A percentile compares a stretch with the other conserved stretches of the same genome.
phyloP scores from a whole-genome alignment of 805 yeast species.

The Groenewaldozyma salmanticensis region DNA sequence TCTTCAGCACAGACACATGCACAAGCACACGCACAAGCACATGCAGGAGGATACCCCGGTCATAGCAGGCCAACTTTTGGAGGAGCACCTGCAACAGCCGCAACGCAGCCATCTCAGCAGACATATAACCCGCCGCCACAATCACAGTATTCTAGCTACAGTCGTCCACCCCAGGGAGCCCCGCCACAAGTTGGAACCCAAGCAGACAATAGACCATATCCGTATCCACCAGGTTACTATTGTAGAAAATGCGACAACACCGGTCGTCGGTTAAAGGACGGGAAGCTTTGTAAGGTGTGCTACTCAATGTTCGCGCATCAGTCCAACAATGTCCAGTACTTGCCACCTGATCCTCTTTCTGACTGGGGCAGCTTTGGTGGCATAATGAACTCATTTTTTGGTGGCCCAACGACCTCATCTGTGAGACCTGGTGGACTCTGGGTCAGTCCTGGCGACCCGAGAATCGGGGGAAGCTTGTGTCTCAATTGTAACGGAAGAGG shows the following conservation, averaged over 20 bases:
- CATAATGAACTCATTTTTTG: no score
- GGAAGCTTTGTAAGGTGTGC: conserved; percentile 59
- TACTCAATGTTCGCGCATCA: conserved; percentile 53
- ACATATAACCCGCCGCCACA: conserved; percentile 5
- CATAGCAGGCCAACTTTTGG: not conserved
- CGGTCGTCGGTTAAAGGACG: conserved; percentile 52
- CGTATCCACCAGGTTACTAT: conserved; percentile 53
- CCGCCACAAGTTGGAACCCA: conserved; percentile 4
- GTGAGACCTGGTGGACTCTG: conserved; percentile 22
- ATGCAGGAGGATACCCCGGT: not conserved
- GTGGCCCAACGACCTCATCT: conserved; percentile 8
- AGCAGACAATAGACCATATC: conserved; percentile 23
- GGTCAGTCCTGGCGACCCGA: conserved; percentile 77
- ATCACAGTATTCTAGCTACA: not conserved
- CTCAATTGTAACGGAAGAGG: conserved; percentile 67
- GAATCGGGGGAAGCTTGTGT: conserved; percentile 64
- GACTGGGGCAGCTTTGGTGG: no score
- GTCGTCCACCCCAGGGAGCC: conserved; percentile 1
- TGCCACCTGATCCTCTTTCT: conserved; percentile 14
- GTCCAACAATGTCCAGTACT: conserved; percentile 14
- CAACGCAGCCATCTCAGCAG: conserved; percentile 5
- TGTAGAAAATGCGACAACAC: conserved; percentile 70
- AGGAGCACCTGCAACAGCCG: conserved; percentile 12
- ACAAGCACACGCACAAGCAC: not conserved
- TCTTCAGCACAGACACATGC: not conserved